phyloP scores from a whole-genome alignment of 176 grass and related monocot species.

The Oryza coarctata region DNA sequence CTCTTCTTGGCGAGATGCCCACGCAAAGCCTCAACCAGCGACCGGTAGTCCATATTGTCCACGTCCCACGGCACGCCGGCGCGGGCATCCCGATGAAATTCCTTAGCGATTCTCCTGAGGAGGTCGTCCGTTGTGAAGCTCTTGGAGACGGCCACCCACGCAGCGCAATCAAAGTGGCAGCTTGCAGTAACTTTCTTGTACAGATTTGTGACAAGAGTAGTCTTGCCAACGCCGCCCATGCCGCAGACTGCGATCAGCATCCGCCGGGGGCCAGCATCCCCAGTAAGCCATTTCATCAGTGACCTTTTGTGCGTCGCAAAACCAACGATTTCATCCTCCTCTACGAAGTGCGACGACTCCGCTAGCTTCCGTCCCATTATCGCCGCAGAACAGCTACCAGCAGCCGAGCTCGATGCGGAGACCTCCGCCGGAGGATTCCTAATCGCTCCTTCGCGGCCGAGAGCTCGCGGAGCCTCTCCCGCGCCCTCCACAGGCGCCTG shows the following conservation, averaged over 20 bases:
- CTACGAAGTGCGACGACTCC: neutral
- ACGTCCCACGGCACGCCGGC: neutral
- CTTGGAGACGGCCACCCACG: conserved; percentile 48
- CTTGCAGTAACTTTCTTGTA: conserved; percentile 17
- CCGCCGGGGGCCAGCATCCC: neutral
- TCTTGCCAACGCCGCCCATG: conserved; percentile 51
- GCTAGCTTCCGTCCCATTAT: neutral
- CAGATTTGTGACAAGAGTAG: conserved; percentile 33
- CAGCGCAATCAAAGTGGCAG: conserved; percentile 30
- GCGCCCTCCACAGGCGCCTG: too few species aligned
- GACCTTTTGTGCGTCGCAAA: conserved; percentile 14
- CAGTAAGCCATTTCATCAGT: conserved; percentile 32
- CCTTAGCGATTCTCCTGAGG: conserved; percentile 25
- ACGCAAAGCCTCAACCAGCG: conserved; percentile 5
- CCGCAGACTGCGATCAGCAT: conserved; percentile 23
- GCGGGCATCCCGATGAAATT: neutral
- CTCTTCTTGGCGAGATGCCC: conserved; percentile 23
- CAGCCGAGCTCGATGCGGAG: neutral
- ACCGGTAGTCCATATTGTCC: conserved; percentile 18
- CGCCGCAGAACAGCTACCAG: neutral
- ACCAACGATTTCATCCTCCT: neutral
- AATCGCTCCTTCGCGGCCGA: neutral
- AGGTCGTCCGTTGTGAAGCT: conserved; percentile 25
- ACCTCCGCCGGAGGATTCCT: neutral
- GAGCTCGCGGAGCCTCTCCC: neutral